A percentile compares a stretch with the other conserved stretches of the same genome.
Conservation (phyloP, 768 basidiomycete genomes). For the Hygrocybe coccinea region DNA sequence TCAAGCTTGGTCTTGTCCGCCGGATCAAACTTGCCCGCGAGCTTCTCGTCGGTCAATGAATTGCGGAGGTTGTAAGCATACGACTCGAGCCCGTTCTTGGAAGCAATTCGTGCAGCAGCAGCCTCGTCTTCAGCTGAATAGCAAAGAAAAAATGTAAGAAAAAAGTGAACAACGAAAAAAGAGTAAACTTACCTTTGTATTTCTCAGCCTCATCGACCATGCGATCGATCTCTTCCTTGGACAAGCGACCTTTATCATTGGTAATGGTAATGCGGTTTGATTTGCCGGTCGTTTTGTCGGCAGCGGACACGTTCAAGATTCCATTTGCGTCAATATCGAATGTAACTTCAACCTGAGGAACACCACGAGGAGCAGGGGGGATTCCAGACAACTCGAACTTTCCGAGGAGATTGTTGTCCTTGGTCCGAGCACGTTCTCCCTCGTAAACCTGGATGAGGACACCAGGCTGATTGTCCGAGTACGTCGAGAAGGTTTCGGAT, state of each 20-base stretch:
- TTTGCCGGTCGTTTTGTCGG: constrained; percentile 96
- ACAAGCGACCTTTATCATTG: constrained; percentile 94
- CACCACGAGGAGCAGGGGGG: constrained; percentile 94
- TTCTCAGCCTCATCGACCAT: constrained; percentile 95
- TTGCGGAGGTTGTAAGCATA: constrained; percentile 95
- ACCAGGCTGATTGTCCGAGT: constrained; percentile 98
- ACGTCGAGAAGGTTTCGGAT: constrained; percentile 97
- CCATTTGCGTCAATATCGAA: constrained; percentile 98
- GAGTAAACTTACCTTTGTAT: constrained; percentile 79
- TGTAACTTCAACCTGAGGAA: constrained; percentile 95
- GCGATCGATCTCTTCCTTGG: constrained; percentile 96
- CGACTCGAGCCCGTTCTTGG: constrained; percentile 93
- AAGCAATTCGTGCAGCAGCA: constrained; percentile 71
- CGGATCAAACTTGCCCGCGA: constrained; percentile 81
- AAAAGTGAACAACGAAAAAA: constrained; percentile 17
- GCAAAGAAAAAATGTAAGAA: constrained; percentile 14
- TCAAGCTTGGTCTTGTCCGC: constrained; percentile 84
- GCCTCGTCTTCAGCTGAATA: constrained; percentile 77
- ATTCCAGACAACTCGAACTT: constrained; percentile 98
- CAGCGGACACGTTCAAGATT: constrained; percentile 91
- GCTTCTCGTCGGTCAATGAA: constrained; percentile 78
- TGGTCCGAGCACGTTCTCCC: constrained; percentile 96
- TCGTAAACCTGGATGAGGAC: constrained; percentile 98
- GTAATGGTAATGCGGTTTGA: constrained; percentile 91
- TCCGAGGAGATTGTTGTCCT: constrained; percentile 97